Evolutionary conservation across 495 filamentous ascomycete species (phyloP).

Genomic region (Penicillium dipodomyicola): DNA sequence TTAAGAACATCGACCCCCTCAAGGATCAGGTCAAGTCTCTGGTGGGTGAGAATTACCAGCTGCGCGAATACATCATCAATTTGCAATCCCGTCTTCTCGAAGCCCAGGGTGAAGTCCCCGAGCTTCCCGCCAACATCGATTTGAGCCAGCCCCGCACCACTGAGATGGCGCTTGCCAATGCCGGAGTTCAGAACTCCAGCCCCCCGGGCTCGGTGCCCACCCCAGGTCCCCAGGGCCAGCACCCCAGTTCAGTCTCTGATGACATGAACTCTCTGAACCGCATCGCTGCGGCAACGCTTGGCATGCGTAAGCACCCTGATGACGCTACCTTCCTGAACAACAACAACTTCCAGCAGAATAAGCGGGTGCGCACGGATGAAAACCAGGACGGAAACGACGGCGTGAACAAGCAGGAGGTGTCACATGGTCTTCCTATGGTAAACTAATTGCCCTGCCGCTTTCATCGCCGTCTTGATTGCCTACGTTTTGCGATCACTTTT

Average conservation of each 20-base stretch:
- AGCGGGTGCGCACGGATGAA: conserved; percentile 38
- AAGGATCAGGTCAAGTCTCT: conserved; percentile 70
- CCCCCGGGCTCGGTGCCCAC: conserved; percentile 13
- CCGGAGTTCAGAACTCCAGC: conserved; percentile 16
- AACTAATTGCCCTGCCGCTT: conserved; percentile 8
- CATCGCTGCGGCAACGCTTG: conserved; percentile 46
- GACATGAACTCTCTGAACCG: conserved; percentile 48
- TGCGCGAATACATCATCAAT: conserved; percentile 87
- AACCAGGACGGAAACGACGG: conserved; percentile 28
- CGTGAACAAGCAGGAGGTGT: conserved; percentile 31
- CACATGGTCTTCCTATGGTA: conserved; percentile 34
- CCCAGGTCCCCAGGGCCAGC: conserved; percentile 24
- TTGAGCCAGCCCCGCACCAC: conserved; percentile 40
- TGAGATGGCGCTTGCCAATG: conserved; percentile 29
- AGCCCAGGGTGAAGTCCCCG: conserved; percentile 75
- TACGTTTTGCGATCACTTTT: conserved; percentile 2
- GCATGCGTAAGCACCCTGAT: conserved; percentile 48
- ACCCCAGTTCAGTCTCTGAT: conserved; percentile 33
- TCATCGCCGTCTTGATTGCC: conserved; percentile 4
- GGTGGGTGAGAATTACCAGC: conserved; percentile 81
- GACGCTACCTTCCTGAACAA: conserved; percentile 31
- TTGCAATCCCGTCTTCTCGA: conserved; percentile 89
- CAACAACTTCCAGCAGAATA: conserved; percentile 34
- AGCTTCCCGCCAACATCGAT: conserved; percentile 67
- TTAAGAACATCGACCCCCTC: conserved; percentile 68